phyloP scores from a whole-genome alignment of 495 filamentous ascomycete genomes.

The Hypoxylon subgilvum region DNA sequence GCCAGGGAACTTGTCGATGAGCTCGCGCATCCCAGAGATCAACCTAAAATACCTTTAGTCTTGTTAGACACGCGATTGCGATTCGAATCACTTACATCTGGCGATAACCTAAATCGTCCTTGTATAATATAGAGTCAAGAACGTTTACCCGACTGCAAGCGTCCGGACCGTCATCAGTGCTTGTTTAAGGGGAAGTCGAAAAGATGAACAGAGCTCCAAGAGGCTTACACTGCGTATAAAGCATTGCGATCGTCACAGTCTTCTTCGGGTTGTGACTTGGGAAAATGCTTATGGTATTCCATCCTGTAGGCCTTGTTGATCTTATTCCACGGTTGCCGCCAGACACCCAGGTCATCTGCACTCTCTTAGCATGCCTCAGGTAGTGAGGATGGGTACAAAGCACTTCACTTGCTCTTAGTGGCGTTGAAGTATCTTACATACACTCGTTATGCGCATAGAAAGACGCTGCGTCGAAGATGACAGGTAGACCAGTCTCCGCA shows the following conservation, averaged over 20 bases:
- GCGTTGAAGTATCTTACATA: conserved; percentile 16
- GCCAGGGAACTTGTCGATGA: conserved; percentile 26
- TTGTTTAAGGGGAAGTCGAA: background rate
- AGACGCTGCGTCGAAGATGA: conserved; percentile 54
- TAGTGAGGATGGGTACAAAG: too few species aligned
- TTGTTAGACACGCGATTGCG: conserved; percentile 5
- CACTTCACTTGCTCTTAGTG: too few species aligned
- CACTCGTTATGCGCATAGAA: conserved; percentile 60
- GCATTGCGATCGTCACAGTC: conserved; percentile 42
- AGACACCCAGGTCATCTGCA: conserved; percentile 32
- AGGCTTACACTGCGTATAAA: conserved; percentile 35
- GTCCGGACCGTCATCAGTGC: background rate
- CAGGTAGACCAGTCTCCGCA: conserved; percentile 37
- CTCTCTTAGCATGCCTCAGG: background rate
- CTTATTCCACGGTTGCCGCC: conserved; percentile 33
- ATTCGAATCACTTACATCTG: conserved; percentile 12
- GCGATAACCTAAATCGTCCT: conserved; percentile 28
- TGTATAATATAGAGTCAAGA: conserved; percentile 33
- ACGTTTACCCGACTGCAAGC: conserved; percentile 28
- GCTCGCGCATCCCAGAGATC: conserved; percentile 28
- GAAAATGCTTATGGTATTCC: conserved; percentile 33
- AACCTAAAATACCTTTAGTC: conserved; percentile 9
- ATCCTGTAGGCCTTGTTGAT: conserved; percentile 16
- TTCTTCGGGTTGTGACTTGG: conserved; percentile 30
- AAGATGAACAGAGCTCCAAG: too few species aligned